phyloP scores from a whole-genome alignment of 352 stramenopile genomes.

The Heterotrichella gracilis region DNA sequence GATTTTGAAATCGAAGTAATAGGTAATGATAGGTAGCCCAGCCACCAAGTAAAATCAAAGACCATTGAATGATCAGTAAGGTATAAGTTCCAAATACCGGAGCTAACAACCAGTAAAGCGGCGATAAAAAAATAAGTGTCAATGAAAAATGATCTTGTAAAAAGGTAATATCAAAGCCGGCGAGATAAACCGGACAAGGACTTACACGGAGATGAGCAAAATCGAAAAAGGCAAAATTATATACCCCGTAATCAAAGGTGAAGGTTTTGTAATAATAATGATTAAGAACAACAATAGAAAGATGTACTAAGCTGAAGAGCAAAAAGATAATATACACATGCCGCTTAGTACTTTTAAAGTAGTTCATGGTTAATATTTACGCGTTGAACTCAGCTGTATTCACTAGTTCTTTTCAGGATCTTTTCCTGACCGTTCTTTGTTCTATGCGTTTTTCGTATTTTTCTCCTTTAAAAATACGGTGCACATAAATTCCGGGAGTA shows the following conservation, averaged over 20 bases:
- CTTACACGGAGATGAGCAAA: not conserved
- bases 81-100: not conserved
- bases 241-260: not conserved
- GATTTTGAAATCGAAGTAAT: not conserved
- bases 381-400: too few species aligned
- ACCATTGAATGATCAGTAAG: not conserved
- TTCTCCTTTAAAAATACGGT: slow-evolving; percentile 55
- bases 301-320: too few species aligned
- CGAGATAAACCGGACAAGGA: not conserved
- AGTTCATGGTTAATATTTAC: too few species aligned
- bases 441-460: slow-evolving; percentile 68
- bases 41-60: not conserved
- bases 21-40: not conserved
- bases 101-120: not conserved
- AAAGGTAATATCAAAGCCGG: not conserved
- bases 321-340: too few species aligned
- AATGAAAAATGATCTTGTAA: slow-evolving; percentile 9
- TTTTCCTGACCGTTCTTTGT: slow-evolving; percentile 34
- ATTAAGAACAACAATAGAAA: too few species aligned
- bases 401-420: too few species aligned
- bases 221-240: slow-evolving; percentile 4
- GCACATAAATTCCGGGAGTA: slow-evolving; percentile 64
- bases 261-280: not conserved
- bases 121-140: not conserved
- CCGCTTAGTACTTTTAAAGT: too few species aligned